These are phyloP conservation scores for Fusarium sp. DNA, from an alignment of 2,329 filamentous ascomycete genomes.

Conservation along the genomic window DNA sequence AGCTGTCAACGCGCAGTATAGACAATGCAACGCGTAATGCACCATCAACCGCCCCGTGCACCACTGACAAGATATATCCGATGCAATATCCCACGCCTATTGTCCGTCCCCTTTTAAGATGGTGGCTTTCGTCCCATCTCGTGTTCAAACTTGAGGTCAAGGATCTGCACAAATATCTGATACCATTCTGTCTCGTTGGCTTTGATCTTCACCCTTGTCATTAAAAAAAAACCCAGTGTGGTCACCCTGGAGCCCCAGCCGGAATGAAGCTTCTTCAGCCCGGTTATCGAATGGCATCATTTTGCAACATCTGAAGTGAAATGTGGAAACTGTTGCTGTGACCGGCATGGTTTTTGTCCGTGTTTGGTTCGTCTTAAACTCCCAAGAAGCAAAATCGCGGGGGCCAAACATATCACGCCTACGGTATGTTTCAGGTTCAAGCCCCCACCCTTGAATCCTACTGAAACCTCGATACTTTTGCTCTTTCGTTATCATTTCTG, in stretches of 20 bases:
- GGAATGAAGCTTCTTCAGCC: slow-evolving; percentile 18
- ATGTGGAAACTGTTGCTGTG: slow-evolving; percentile 40
- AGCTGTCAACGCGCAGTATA: slow-evolving; percentile 14
- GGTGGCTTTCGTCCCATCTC: slow-evolving; percentile 33
- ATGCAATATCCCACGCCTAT: slow-evolving; percentile 2
- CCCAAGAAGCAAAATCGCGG: slow-evolving; percentile 45
- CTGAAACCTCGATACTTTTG: slow-evolving; percentile 29
- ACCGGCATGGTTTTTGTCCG: slow-evolving; percentile 27
- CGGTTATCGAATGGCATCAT: slow-evolving; percentile 44
- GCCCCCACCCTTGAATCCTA: slow-evolving; percentile 25
- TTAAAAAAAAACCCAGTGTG: neutral
- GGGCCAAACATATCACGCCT: slow-evolving; percentile 30
- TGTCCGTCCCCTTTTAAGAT: slow-evolving; percentile 12
- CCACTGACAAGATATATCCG: slow-evolving; percentile 8
- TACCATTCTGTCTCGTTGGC: slow-evolving; percentile 20
- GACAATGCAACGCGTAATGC: slow-evolving; percentile 27
- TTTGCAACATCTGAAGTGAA: slow-evolving; percentile 39
- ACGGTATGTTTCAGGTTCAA: slow-evolving; percentile 47
- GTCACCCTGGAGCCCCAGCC: slow-evolving; percentile 7
- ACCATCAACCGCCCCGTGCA: slow-evolving; percentile 29
- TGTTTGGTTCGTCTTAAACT: slow-evolving; percentile 29
- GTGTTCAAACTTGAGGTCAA: slow-evolving; percentile 12
- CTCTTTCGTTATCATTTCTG: slow-evolving; percentile 17
- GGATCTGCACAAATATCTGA: slow-evolving; percentile 19
- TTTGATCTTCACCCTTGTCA: slow-evolving; percentile 14